A percentile compares a stretch with the other conserved stretches of the same genome.
These are phyloP conservation scores for Kuraishia cidri DNA, from an alignment of 805 yeast genomes.

Conservation along the genomic window DNA sequence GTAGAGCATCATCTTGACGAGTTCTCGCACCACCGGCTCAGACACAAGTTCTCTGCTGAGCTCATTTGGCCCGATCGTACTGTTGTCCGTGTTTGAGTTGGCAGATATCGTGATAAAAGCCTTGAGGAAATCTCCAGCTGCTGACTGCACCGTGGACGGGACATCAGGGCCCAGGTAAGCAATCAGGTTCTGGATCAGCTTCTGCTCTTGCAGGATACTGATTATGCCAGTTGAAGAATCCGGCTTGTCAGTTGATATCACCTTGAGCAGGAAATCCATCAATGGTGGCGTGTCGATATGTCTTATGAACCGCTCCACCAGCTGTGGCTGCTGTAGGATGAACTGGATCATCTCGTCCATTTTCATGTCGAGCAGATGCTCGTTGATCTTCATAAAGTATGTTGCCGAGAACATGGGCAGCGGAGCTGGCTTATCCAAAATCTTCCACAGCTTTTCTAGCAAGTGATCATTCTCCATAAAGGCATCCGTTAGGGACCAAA, in stretches of 20 bases:
- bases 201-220: conserved; percentile 63
- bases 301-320: conserved; percentile 73
- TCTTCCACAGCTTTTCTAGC: conserved; percentile 68
- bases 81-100: conserved; percentile 81
- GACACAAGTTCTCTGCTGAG: conserved; percentile 86
- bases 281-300: conserved; percentile 91
- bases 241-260: conserved; percentile 88
- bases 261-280: conserved; percentile 85
- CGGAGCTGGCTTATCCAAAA: conserved; percentile 61
- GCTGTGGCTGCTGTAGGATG: conserved; percentile 53
- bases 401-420: conserved; percentile 73
- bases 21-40: conserved; percentile 50
- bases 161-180: conserved; percentile 61
- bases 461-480: conserved; percentile 68
- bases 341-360: conserved; percentile 72
- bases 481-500: conserved; percentile 89
- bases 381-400: conserved; percentile 86
- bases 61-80: conserved; percentile 94
- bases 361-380: conserved; percentile 82
- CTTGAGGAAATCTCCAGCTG: conserved; percentile 91
- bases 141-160: conserved; percentile 72
- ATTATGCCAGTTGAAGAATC: conserved; percentile 85
- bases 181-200: conserved; percentile 64
- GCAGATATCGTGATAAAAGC: conserved; percentile 93
- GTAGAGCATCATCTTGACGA: conserved; percentile 69